These are phyloP conservation scores for Diaporthe australafricana DNA, from an alignment of 2,329 filamentous ascomycete species.

Conservation along the genomic window DNA sequence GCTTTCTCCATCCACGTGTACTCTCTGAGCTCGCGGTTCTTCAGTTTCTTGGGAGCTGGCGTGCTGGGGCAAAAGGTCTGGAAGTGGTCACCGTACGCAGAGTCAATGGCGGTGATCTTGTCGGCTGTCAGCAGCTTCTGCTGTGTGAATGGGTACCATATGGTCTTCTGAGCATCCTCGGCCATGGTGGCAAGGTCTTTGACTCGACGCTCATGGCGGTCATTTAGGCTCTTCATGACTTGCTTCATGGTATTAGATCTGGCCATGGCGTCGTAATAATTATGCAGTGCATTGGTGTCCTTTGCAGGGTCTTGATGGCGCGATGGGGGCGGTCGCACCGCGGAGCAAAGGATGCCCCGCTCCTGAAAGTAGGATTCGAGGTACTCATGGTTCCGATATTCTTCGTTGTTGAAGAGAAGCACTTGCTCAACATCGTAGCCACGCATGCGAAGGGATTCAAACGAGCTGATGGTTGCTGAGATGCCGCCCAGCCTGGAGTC, in stretches of 20 bases:
- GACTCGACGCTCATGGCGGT: slow-evolving; percentile 58
- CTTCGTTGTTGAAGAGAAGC: slow-evolving; percentile 73
- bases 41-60: background rate
- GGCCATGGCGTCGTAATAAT: background rate
- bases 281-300: slow-evolving; percentile 51
- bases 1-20: slow-evolving; percentile 29
- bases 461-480: slow-evolving; percentile 82
- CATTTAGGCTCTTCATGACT: background rate
- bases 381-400: slow-evolving; percentile 77
- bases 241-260: slow-evolving; percentile 9
- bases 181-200: slow-evolving; percentile 71
- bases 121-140: slow-evolving; percentile 72
- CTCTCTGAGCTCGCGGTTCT: background rate
- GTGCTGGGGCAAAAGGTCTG: slow-evolving; percentile 59
- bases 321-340: slow-evolving; percentile 70
- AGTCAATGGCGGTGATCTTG: slow-evolving; percentile 81
- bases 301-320: slow-evolving; percentile 51
- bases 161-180: slow-evolving; percentile 68
- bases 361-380: slow-evolving; percentile 76
- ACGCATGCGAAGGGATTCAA: slow-evolving; percentile 80
- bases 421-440: slow-evolving; percentile 82
- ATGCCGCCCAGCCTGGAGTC: slow-evolving; percentile 84
- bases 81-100: slow-evolving; percentile 83
- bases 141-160: slow-evolving; percentile 92
- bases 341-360: slow-evolving; percentile 66